These are phyloP conservation scores for Aspergillus sergii DNA, from an alignment of 2,329 filamentous ascomycete species.

Conservation along the genomic window DNA sequence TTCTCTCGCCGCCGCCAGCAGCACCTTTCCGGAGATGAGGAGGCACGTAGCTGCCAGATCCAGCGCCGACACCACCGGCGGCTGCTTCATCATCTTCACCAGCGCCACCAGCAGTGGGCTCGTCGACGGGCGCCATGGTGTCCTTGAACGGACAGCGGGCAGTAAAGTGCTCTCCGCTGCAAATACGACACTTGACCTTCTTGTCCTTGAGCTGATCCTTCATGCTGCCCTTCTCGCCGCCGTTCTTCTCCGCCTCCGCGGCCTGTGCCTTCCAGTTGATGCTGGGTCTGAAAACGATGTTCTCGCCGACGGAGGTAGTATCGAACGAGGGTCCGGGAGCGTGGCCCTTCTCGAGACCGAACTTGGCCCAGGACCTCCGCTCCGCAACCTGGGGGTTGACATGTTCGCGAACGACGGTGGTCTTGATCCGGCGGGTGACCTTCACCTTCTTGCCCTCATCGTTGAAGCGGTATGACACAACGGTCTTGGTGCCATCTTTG, in stretches of 20 bases:
- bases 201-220: constrained; percentile 85
- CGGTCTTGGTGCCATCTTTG: constrained; percentile 98
- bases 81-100: constrained; percentile 46
- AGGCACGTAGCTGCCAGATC: constrained; percentile 87
- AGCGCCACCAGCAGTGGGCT: constrained; percentile 43
- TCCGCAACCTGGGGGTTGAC: constrained; percentile 97
- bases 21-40: constrained; percentile 80
- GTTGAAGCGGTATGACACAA: constrained; percentile 86
- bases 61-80: constrained; percentile 62
- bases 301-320: constrained; percentile 93
- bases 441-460: constrained; percentile 96
- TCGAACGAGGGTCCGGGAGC: constrained; percentile 78
- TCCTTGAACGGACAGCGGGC: constrained; percentile 99
- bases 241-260: constrained; percentile 64
- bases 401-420: constrained; percentile 85
- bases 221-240: constrained; percentile 61
- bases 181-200: constrained; percentile 99
- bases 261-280: constrained; percentile 93
- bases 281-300: constrained; percentile 93
- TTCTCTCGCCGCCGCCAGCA: constrained; percentile 69
- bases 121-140: constrained; percentile 79
- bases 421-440: constrained; percentile 92
- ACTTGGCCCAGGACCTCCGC: constrained; percentile 90
- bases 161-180: constrained; percentile 98
- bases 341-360: constrained; percentile 87